Conservation (phyloP, 306 rosid species). For the Prunus campanulata region DNA sequence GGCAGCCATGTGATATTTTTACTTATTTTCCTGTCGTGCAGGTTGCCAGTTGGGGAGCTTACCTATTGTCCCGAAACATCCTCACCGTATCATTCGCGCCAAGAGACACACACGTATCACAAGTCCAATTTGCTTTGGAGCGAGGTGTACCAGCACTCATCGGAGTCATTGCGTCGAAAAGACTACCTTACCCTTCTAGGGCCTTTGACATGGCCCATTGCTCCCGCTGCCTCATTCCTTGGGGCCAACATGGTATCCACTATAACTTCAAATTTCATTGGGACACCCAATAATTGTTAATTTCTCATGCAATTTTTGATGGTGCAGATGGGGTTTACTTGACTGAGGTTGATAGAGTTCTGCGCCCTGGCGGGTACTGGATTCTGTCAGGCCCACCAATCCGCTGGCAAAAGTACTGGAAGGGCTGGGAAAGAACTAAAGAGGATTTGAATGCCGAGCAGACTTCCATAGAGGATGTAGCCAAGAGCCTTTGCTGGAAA, state of each 20-base stretch:
- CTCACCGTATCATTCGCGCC: slow-evolving; percentile 67
- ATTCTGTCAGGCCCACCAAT: slow-evolving; percentile 82
- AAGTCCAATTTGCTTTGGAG: slow-evolving; percentile 80
- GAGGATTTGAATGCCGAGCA: slow-evolving; percentile 69
- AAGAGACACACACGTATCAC: slow-evolving; percentile 75
- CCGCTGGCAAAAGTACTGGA: slow-evolving; percentile 56
- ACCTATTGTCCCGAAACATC: slow-evolving; percentile 55
- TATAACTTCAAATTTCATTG: neutral
- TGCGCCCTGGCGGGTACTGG: slow-evolving; percentile 80
- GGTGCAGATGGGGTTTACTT: slow-evolving; percentile 55
- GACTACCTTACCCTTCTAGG: slow-evolving; percentile 71
- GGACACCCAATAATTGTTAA: no score
- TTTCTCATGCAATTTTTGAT: neutral
- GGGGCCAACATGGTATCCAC: slow-evolving; percentile 40
- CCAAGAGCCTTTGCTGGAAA: slow-evolving; percentile 73
- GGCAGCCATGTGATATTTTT: neutral
- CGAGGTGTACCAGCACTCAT: slow-evolving; percentile 76
- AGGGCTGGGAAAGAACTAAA: slow-evolving; percentile 74
- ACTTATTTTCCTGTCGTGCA: neutral
- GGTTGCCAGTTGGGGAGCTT: slow-evolving; percentile 96
- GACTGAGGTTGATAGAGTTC: slow-evolving; percentile 66
- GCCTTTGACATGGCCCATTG: slow-evolving; percentile 88
- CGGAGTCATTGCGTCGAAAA: slow-evolving; percentile 65
- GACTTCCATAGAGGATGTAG: slow-evolving; percentile 56
- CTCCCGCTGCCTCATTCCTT: slow-evolving; percentile 84